phyloP scores from a whole-genome alignment of 1,284 basidiomycete species.

The Marasmius sp. region DNA sequence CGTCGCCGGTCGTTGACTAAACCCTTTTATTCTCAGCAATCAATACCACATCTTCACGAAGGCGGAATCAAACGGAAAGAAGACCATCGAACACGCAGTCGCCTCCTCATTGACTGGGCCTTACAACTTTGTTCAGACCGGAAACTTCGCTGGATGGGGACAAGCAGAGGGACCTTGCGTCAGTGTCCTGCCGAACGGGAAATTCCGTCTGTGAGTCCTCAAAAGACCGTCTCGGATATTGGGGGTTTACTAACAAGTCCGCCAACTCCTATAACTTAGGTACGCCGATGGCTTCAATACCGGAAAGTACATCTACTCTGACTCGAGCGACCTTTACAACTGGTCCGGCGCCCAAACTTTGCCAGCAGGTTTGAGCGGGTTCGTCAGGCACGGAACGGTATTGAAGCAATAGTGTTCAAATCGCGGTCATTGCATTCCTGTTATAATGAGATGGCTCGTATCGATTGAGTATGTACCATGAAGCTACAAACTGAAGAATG shows the following conservation, averaged over 20 bases:
- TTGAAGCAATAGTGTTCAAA: constrained; percentile 24
- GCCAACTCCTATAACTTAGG: constrained; percentile 12
- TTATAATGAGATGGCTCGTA: not conserved
- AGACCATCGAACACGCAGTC: constrained; percentile 33
- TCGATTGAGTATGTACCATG: not conserved
- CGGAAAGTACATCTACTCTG: constrained; percentile 33
- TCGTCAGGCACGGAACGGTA: constrained; percentile 32
- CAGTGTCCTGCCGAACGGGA: constrained; percentile 30
- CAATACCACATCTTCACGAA: constrained; percentile 35
- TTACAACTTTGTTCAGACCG: constrained; percentile 32
- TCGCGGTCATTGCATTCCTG: not conserved
- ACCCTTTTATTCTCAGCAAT: constrained; percentile 18
- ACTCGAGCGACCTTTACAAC: constrained; percentile 30
- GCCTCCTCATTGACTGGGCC: constrained; percentile 34
- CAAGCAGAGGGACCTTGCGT: constrained; percentile 33
- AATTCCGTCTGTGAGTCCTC: constrained; percentile 29
- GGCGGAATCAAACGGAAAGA: constrained; percentile 31
- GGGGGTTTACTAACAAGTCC: not conserved
- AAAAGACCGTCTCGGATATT: not conserved
- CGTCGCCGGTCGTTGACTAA: not conserved
- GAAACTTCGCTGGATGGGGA: constrained; percentile 35
- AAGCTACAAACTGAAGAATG: not conserved
- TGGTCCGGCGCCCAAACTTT: constrained; percentile 29
- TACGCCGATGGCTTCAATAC: constrained; percentile 31
- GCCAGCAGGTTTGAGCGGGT: constrained; percentile 26